A percentile compares a stretch with the other conserved stretches of the same genome.
Evolutionary conservation across 306 rosid genomes (phyloP).

Genomic region (Prunus campanulata): DNA sequence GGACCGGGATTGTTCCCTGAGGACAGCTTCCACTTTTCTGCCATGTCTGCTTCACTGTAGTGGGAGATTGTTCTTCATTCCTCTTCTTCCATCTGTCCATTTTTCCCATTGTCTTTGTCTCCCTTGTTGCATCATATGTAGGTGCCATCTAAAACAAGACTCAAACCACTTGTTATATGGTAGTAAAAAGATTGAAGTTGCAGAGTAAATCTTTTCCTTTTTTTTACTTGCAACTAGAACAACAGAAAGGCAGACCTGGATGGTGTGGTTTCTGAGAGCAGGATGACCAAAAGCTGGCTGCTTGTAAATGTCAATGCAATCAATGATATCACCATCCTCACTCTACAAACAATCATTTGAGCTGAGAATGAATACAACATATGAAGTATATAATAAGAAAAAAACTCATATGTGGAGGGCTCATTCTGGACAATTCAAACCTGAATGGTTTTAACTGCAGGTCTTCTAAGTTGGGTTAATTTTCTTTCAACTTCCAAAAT

Average conservation of each 20-base stretch:
- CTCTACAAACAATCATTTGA: constrained; percentile 39
- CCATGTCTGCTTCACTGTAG: constrained; percentile 48
- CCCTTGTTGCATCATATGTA: not conserved
- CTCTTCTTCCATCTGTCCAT: not conserved
- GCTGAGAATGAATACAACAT: not conserved
- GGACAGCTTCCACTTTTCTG: constrained; percentile 67
- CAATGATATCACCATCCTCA: constrained; percentile 67
- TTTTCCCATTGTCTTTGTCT: not conserved
- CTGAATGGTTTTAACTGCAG: constrained; percentile 50
- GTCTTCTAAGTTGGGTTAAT: constrained; percentile 43
- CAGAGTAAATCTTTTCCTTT: not conserved
- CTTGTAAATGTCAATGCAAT: constrained; percentile 47
- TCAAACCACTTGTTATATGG: too few species aligned
- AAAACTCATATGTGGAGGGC: too few species aligned
- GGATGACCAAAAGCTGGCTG: constrained; percentile 68
- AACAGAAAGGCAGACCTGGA: constrained; percentile 27
- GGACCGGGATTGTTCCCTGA: constrained; percentile 55
- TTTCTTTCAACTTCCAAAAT: constrained; percentile 48
- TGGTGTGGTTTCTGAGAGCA: constrained; percentile 44
- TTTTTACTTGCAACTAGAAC: not conserved
- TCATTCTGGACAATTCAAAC: constrained; percentile 17
- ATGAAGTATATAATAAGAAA: too few species aligned
- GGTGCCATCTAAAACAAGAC: constrained; percentile 40
- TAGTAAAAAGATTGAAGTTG: too few species aligned
- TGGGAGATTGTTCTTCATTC: not conserved